Percentiles rank a stretch among this genome's conserved stretches.
phyloP scores from a whole-genome alignment of 352 stramenopile genomes.

The Globisporangium sylvaticum region DNA sequence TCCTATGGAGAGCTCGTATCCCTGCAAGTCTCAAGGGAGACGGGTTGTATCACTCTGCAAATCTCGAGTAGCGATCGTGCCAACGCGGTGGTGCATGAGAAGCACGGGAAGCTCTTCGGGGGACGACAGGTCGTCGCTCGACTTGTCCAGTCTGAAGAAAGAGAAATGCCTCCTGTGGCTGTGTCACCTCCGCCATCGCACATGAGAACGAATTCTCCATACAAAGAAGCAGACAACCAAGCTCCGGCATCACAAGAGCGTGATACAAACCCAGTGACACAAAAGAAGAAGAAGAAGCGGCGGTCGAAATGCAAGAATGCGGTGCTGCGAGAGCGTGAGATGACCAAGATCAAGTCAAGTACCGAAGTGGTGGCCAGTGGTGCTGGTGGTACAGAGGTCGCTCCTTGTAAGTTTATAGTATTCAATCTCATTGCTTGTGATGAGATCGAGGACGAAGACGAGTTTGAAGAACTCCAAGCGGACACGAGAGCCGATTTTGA shows the following conservation, averaged over 20 bases:
- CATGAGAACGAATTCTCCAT: not conserved
- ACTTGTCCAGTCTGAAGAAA: conserved; percentile 2
- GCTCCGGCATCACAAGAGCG: too few relatives aligned
- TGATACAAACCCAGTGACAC: too few relatives aligned
- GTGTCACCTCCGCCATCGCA: not conserved
- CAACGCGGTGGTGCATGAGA: conserved; percentile 11
- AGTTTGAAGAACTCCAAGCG: conserved; percentile 35
- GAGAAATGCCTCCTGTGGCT: conserved; percentile 14
- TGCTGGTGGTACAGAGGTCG: not conserved
- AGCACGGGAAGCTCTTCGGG: conserved; percentile 33
- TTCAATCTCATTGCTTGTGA: conserved; percentile 32
- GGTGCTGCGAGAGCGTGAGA: conserved; percentile 10
- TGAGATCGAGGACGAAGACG: conserved; percentile 52
- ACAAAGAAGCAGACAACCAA: not conserved
- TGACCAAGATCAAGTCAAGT: not conserved
- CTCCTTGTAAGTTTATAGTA: conserved; percentile 17
- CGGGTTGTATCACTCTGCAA: conserved; percentile 16
- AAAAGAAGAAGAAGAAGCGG: conserved; percentile 23
- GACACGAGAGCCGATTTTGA: conserved; percentile 37
- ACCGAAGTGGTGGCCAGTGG: not conserved
- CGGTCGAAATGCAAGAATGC: conserved; percentile 33
- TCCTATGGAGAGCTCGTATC: not conserved
- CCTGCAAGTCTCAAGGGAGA: conserved; percentile 14
- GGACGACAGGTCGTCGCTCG: conserved; percentile 21
- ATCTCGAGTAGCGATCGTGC: conserved; percentile 19